Conservation (phyloP, 2,329 filamentous ascomycete genomes). For the Beauveria australis region DNA sequence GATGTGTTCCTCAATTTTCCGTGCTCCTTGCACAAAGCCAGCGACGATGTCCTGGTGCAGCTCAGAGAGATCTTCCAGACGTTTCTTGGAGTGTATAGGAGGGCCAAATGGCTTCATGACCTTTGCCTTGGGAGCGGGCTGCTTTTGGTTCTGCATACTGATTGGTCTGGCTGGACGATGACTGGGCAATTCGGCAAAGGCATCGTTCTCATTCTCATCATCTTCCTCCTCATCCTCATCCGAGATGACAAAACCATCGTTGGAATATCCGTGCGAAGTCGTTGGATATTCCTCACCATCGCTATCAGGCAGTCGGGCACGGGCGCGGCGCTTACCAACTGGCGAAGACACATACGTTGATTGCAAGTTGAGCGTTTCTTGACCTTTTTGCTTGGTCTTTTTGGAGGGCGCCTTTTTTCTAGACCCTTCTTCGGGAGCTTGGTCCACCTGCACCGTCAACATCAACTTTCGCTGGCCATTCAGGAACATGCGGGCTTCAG, state of each 20-base stretch:
- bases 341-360: constrained; percentile 47
- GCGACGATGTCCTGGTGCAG: constrained; percentile 57
- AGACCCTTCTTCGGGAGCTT: background rate
- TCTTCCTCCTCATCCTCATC: constrained; percentile 25
- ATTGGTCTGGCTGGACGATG: constrained; percentile 30
- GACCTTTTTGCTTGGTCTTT: constrained; percentile 24
- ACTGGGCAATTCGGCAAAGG: constrained; percentile 36
- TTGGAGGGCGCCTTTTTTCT: constrained; percentile 18
- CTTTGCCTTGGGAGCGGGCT: constrained; percentile 2
- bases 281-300: constrained; percentile 29
- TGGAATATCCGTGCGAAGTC: constrained; percentile 38
- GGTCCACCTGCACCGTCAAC: constrained; percentile 29
- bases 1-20: constrained; percentile 50
- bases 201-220: constrained; percentile 33
- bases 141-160: constrained; percentile 12
- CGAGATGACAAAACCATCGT: constrained; percentile 41
- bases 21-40: constrained; percentile 57
- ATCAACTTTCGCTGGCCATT: constrained; percentile 36
- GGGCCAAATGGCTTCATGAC: constrained; percentile 35
- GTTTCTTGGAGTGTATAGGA: constrained; percentile 50
- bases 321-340: constrained; percentile 27
- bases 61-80: constrained; percentile 45
- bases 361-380: constrained; percentile 32
- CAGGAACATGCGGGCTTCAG: constrained; percentile 34
- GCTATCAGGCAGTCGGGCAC: constrained; percentile 18